Evolutionary conservation across 495 filamentous ascomycete species (phyloP).

Genomic region (Bryoglossum gracile): DNA sequence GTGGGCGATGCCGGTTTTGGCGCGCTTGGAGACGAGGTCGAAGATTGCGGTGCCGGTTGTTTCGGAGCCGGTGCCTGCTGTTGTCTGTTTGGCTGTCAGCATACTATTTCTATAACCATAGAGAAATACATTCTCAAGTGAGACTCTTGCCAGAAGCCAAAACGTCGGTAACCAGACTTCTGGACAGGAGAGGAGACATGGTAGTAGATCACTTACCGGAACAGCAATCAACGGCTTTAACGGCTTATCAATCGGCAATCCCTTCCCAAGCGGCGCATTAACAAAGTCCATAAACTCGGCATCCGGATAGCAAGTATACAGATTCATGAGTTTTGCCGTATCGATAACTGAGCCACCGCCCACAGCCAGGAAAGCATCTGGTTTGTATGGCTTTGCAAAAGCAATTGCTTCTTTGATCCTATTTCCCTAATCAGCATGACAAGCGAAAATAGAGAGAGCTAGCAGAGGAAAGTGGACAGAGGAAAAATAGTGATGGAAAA

Average conservation of each 20-base stretch:
- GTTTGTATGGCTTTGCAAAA: constrained; percentile 67
- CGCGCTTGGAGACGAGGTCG: constrained; percentile 77
- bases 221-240: constrained; percentile 83
- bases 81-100: too few species aligned
- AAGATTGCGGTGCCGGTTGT: constrained; percentile 98
- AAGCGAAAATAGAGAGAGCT: constrained; percentile 2
- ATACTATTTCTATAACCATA: too few species aligned
- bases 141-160: too few species aligned
- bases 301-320: constrained; percentile 81
- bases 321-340: constrained; percentile 97
- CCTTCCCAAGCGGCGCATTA: constrained; percentile 88
- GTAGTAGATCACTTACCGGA: too few species aligned
- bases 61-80: constrained; percentile 89
- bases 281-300: constrained; percentile 95
- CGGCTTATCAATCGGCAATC: constrained; percentile 70
- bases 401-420: constrained; percentile 82
- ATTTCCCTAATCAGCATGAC: not conserved
- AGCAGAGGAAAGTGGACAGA: not conserved
- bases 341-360: constrained; percentile 89
- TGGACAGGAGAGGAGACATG: too few species aligned
- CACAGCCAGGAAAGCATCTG: constrained; percentile 88
- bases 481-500: too few species aligned
- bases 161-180: too few species aligned
- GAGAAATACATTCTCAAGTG: too few species aligned
- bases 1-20: constrained; percentile 94